phyloP scores from a whole-genome alignment of 768 basidiomycete genomes.

The Lentinula raphanica region DNA sequence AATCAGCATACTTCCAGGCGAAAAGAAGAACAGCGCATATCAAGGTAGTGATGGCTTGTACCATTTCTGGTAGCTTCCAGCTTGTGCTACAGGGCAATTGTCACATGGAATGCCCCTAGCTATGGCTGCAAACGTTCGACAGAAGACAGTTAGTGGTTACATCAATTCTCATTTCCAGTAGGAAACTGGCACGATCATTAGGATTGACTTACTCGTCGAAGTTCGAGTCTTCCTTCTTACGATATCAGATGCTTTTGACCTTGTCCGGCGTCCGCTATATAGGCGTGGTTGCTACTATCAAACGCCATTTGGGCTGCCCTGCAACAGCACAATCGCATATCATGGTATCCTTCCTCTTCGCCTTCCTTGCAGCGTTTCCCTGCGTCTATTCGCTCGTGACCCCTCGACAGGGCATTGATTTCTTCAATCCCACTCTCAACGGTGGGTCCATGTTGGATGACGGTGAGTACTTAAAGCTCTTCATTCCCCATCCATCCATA shows the following conservation, averaged over 20 bases:
- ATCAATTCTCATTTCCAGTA: not conserved
- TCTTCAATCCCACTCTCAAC: conserved; percentile 37
- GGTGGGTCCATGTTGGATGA: conserved; percentile 68
- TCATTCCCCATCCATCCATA: not conserved
- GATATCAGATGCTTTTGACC: not conserved
- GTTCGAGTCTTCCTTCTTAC: too few relatives aligned
- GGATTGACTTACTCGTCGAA: not conserved
- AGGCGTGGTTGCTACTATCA: not conserved
- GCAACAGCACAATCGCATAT: not conserved
- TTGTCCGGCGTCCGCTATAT: not conserved
- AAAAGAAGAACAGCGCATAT: not conserved
- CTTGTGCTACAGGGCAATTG: not conserved
- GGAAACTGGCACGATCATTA: not conserved
- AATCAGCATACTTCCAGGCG: not conserved
- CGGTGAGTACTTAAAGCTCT: conserved; percentile 28
- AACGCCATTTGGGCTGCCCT: not conserved
- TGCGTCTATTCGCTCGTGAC: conserved; percentile 13
- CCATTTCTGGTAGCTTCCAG: not conserved
- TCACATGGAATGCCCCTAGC: not conserved
- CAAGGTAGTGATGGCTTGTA: not conserved
- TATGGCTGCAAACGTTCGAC: not conserved
- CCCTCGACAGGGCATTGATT: conserved; percentile 10
- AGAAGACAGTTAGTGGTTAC: not conserved
- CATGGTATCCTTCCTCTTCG: not conserved
- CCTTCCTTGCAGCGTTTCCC: conserved; percentile 6